These are phyloP conservation scores for Pseudonitzschia multistriata DNA, from an alignment of 108 stramenopile genomes.

Conservation along the genomic window DNA sequence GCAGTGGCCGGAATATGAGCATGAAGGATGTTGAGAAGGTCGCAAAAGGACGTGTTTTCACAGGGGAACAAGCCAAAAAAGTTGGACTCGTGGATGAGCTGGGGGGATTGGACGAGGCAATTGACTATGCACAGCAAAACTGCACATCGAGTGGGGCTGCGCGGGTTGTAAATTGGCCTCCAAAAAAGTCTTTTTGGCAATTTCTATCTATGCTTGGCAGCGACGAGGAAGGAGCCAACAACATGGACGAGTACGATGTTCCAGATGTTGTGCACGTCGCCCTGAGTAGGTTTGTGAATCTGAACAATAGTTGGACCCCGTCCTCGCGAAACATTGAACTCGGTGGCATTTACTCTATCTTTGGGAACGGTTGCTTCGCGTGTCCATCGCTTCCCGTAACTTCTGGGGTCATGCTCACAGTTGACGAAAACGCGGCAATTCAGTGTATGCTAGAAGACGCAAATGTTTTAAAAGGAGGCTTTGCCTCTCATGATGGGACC, in stretches of 20 bases:
- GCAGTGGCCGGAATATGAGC: slow-evolving; percentile 48
- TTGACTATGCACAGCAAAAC: slow-evolving; percentile 61
- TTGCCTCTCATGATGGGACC: neutral
- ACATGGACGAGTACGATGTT: slow-evolving; percentile 17
- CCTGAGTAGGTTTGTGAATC: neutral
- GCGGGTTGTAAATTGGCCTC: slow-evolving; percentile 54
- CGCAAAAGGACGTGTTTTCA: slow-evolving; percentile 77
- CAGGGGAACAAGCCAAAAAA: slow-evolving; percentile 70
- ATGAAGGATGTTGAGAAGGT: slow-evolving; percentile 55
- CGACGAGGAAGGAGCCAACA: slow-evolving; percentile 19
- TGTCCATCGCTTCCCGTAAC: slow-evolving; percentile 8
- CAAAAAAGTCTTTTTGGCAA: slow-evolving; percentile 27
- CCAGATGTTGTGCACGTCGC: slow-evolving; percentile 15
- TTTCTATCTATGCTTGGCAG: neutral
- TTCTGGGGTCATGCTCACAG: slow-evolving; percentile 40
- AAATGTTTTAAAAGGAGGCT: neutral
- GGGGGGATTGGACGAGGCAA: slow-evolving; percentile 65
- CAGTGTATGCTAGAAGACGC: slow-evolving; percentile 31
- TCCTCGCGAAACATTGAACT: neutral
- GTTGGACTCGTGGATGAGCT: slow-evolving; percentile 67
- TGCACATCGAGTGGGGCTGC: slow-evolving; percentile 51
- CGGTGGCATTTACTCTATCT: neutral
- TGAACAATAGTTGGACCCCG: neutral
- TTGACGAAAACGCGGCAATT: slow-evolving; percentile 42
- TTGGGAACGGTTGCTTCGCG: neutral